A percentile compares a stretch with the other conserved stretches of the same genome.
Conservation (phyloP, 768 basidiomycete species). For the Xerocomus potaroensis region DNA sequence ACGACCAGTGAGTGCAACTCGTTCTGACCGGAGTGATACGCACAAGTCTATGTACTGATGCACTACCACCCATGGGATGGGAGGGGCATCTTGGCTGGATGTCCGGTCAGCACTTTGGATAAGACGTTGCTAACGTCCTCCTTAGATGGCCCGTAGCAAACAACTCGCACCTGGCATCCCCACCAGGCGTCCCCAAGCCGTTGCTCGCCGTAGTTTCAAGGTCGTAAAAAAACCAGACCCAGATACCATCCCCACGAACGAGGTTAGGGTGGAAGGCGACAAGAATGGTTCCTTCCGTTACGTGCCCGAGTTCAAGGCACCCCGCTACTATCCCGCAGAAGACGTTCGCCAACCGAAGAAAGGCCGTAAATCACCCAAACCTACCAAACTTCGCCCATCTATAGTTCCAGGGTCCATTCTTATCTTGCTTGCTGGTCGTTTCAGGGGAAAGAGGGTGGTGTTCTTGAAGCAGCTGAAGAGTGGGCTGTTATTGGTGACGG, state of each 20-base stretch:
- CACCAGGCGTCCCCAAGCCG: conserved; percentile 78
- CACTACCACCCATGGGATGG: not conserved
- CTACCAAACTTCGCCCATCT: conserved; percentile 73
- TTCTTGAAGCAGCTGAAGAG: conserved; percentile 94
- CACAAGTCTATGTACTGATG: not conserved
- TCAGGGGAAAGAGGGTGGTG: conserved; percentile 97
- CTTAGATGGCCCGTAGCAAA: conserved; percentile 82
- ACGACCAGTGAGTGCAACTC: conserved; percentile 36
- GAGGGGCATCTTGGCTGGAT: conserved; percentile 31
- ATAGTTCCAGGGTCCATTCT: conserved; percentile 94
- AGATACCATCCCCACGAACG: conserved; percentile 58
- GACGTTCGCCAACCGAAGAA: conserved; percentile 90
- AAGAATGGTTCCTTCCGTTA: conserved; percentile 90
- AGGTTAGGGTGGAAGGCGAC: conserved; percentile 81
- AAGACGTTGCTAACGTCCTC: conserved; percentile 21
- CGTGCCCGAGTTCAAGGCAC: conserved; percentile 80
- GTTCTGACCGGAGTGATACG: conserved; percentile 9
- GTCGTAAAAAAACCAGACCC: conserved; percentile 74
- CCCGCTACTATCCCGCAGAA: conserved; percentile 93
- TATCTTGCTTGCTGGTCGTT: conserved; percentile 96
- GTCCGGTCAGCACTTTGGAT: conserved; percentile 32
- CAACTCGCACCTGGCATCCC: conserved; percentile 78
- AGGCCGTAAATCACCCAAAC: conserved; percentile 81
- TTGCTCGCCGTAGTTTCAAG: conserved; percentile 78
- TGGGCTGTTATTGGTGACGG: conserved; percentile 92